A percentile compares a stretch with the other conserved stretches of the same genome.
Evolutionary conservation across 805 yeast species (phyloP).

Genomic region (Hanseniaspora valbyensis): DNA sequence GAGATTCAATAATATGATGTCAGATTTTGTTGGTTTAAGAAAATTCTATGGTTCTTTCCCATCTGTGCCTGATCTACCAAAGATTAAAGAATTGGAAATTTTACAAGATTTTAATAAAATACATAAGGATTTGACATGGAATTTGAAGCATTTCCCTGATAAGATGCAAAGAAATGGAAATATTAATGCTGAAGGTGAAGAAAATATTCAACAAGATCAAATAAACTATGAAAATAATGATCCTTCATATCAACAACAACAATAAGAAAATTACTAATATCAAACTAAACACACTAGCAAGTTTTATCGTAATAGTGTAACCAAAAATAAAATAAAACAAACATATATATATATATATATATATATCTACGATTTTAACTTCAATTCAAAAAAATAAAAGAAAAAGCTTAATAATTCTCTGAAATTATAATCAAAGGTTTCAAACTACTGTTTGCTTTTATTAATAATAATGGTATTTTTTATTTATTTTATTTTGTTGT

Average conservation of each 20-base stretch:
- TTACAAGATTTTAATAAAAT: slow-evolving; percentile 47
- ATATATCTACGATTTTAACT: neutral
- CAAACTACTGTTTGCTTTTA: neutral
- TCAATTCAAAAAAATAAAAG: no score
- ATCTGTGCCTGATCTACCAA: slow-evolving; percentile 57
- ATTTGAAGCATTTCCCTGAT: slow-evolving; percentile 9
- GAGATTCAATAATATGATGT: slow-evolving; percentile 55
- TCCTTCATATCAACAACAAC: no score
- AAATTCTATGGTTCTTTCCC: slow-evolving; percentile 64
- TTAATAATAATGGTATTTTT: neutral
- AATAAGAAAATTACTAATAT: no score
- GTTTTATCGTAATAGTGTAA: no score
- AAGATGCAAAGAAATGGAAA: slow-evolving; percentile 5
- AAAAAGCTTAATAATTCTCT: no score
- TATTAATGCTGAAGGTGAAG: neutral
- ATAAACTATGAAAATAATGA: neutral
- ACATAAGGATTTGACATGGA: slow-evolving; percentile 14
- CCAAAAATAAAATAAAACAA: neutral
- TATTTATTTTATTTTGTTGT: neutral
- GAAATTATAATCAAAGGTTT: no score
- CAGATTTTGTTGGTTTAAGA: slow-evolving; percentile 56
- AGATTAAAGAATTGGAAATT: slow-evolving; percentile 62
- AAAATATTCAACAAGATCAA: neutral
- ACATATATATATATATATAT: neutral
- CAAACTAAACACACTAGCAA: no score